phyloP scores from a whole-genome alignment of 2,329 filamentous ascomycete genomes.

The Trematosphaeria pertusa region DNA sequence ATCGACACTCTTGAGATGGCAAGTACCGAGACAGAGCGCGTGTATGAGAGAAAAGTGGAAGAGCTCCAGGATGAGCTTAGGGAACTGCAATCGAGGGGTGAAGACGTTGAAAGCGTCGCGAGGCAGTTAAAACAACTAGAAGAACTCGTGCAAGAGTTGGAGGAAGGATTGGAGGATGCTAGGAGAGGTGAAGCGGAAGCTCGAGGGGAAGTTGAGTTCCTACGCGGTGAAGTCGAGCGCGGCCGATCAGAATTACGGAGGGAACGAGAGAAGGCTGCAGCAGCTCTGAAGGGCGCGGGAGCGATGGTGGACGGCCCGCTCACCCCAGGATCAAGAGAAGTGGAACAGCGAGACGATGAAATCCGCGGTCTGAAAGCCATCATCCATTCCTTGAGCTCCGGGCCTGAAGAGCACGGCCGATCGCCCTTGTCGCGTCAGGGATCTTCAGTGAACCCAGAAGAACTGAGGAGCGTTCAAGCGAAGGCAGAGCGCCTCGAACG shows the following conservation, averaged over 20 bases:
- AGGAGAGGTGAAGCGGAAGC: slow-evolving; percentile 94
- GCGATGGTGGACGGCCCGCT: slow-evolving; percentile 52
- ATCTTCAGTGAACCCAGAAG: slow-evolving; percentile 47
- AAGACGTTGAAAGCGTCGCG: slow-evolving; percentile 92
- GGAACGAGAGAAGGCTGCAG: slow-evolving; percentile 82
- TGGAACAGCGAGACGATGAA: slow-evolving; percentile 96
- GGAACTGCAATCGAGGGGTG: slow-evolving; percentile 79
- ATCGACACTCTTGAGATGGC: slow-evolving; percentile 97
- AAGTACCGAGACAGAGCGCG: slow-evolving; percentile 91
- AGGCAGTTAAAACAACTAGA: slow-evolving; percentile 93
- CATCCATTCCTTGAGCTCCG: slow-evolving; percentile 91
- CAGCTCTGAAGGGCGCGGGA: slow-evolving; percentile 62
- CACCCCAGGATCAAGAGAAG: slow-evolving; percentile 67
- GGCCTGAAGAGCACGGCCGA: slow-evolving; percentile 56
- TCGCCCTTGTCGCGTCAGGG: slow-evolving; percentile 40
- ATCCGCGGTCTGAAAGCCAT: slow-evolving; percentile 97
- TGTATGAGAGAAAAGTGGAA: slow-evolving; percentile 93
- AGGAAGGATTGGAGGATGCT: slow-evolving; percentile 95
- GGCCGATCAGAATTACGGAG: slow-evolving; percentile 86
- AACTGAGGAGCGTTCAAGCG: slow-evolving; percentile 64
- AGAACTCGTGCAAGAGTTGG: slow-evolving; percentile 93
- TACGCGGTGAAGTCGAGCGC: slow-evolving; percentile 92
- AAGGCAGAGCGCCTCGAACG: slow-evolving; percentile 75
- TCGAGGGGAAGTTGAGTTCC: slow-evolving; percentile 91
- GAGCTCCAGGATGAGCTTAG: slow-evolving; percentile 83